Conservation (phyloP, 177 flowering plant species). For the Vitis hybrid region DNA sequence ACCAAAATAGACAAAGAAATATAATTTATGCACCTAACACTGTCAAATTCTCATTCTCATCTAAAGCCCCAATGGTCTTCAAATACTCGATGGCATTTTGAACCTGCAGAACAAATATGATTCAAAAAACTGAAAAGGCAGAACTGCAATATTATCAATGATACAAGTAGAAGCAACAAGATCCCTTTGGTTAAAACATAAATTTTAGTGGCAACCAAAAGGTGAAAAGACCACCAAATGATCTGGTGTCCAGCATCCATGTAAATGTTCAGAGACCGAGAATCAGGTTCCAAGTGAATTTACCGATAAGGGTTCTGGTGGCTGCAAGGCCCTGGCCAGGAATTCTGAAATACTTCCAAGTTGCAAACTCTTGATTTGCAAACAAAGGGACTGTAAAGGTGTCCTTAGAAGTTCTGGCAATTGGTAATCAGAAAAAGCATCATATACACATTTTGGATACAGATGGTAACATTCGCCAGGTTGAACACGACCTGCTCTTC, state of each 20-base stretch:
- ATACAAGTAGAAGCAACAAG: not conserved
- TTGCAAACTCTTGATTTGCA: slow-evolving; percentile 89
- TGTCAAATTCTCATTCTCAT: slow-evolving; percentile 81
- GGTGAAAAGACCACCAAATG: not conserved
- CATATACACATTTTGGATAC: slow-evolving; percentile 89
- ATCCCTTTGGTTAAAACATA: not conserved
- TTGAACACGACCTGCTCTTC: slow-evolving; percentile 99
- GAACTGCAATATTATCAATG: slow-evolving; percentile 4
- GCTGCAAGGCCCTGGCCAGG: slow-evolving; percentile 80
- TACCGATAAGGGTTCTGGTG: slow-evolving; percentile 89
- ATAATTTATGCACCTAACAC: slow-evolving; percentile 50
- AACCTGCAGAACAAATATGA: slow-evolving; percentile 48
- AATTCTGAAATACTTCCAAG: slow-evolving; percentile 94
- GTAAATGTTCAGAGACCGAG: not conserved
- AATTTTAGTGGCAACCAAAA: not conserved
- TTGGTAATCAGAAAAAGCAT: slow-evolving; percentile 84
- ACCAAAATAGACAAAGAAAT: not conserved
- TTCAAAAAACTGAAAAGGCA: not conserved
- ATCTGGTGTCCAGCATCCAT: not conserved
- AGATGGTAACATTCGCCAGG: slow-evolving; percentile 96
- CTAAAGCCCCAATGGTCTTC: slow-evolving; percentile 87
- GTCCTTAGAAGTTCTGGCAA: slow-evolving; percentile 90
- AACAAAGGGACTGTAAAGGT: slow-evolving; percentile 88
- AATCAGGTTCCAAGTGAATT: slow-evolving; percentile 5
- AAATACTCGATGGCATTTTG: slow-evolving; percentile 92